These are phyloP conservation scores for Thelonectria blattea DNA, from an alignment of 2,329 filamentous ascomycete species.

Conservation along the genomic window DNA sequence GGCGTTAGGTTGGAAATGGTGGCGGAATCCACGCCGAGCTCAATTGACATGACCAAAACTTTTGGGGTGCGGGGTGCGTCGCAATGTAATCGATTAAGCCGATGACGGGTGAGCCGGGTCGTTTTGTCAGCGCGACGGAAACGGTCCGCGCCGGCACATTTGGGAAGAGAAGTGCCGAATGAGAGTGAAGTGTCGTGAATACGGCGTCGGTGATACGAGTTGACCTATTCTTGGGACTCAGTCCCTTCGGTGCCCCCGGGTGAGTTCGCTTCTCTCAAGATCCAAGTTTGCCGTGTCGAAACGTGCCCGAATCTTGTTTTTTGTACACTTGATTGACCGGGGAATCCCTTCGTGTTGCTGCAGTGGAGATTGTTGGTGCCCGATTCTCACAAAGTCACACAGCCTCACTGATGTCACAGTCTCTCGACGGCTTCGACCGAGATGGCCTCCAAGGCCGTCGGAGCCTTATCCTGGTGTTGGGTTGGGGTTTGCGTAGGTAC, in stretches of 20 bases:
- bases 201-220: too few species aligned
- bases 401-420: not conserved
- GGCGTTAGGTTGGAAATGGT: constrained; percentile 5
- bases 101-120: constrained; percentile 14
- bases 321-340: constrained; percentile 1
- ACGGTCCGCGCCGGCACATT: constrained; percentile 5
- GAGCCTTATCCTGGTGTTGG: constrained; percentile 10
- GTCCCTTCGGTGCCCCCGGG: not conserved
- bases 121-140: constrained; percentile 24
- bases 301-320: constrained; percentile 9
- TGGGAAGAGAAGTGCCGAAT: too few species aligned
- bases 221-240: not conserved
- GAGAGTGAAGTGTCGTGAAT: too few species aligned
- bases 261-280: not conserved
- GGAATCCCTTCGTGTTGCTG: constrained; percentile 2
- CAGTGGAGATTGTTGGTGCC: constrained; percentile 10
- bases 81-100: too few species aligned
- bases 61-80: constrained; percentile 15
- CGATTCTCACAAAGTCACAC: not conserved
- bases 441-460: not conserved
- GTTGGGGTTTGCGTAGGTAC: not conserved
- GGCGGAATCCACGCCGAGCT: constrained; percentile 20
- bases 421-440: not conserved
- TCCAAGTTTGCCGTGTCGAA: not conserved
- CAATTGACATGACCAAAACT: constrained; percentile 29